Evolutionary conservation across 805 yeast species (phyloP), one percentile per base, ranked within the genome.

Genomic region (Kluyveromyces nonfermentans): DNA sequence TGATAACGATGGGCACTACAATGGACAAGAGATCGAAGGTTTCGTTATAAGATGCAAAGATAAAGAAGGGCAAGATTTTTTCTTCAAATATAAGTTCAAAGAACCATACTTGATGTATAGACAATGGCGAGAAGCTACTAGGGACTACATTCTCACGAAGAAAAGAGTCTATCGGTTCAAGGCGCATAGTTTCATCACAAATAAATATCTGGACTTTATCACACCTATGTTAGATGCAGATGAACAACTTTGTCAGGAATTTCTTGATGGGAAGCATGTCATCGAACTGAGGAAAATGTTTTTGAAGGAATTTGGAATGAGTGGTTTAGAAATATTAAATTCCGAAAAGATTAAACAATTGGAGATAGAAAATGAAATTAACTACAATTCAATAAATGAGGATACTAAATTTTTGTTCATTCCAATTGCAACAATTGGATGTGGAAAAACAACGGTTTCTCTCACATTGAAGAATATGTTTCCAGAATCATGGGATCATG

Each of bases 81-180:
- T 90, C 63, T 93, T 88, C 76, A 93, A 93, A 64, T 93, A 70
- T 68, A 93, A 93, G 63, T 93, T 93, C 61, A 95, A 88, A 52
- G 95, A 93, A 64, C 98, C 98, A 0, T 93, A 93, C 59, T 65
- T 88, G 37, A 73, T 93, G 73, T 93, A 88, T 62, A 73, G 99
- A 46, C 85, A 84, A 53, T 78, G 94, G 76, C 73, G 99, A 51
- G 97, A 93, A 55, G 84, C 79, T 1, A 87, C 97, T 1, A 80
- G 76, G 56, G 68, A 67, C 36, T 74, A 75, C 47, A 70, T 84
- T 8, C 45, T 54, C 0, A 46, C 49, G 12, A 57, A 62, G 50
- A 44, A 54, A 10, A 59, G 71, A 12, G 63, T 72, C 5, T 61
- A 54, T 42, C 68, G 65, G 20, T 64, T 76, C 44, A 62, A 61